Percentiles rank a stretch among this genome's conserved stretches.
Evolutionary conservation across 305 asterid species (phyloP).

Genomic region (Solanum aculeatissimum): DNA sequence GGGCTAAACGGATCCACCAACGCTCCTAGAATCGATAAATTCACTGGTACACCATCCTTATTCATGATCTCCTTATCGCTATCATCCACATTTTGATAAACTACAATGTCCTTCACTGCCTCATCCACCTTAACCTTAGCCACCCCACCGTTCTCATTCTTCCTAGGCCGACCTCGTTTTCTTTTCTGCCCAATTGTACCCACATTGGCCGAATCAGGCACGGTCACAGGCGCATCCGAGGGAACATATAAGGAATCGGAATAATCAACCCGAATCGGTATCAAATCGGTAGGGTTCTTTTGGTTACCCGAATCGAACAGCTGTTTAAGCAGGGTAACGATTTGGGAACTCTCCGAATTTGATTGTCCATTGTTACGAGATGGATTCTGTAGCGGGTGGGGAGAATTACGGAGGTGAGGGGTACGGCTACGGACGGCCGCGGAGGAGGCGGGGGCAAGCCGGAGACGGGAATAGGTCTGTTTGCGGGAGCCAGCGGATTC

Average conservation of each 20-base stretch:
- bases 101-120: constrained; percentile 10
- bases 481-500: constrained; percentile 81
- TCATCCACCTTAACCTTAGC: constrained; percentile 5
- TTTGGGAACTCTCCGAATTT: constrained; percentile 27
- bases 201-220: constrained; percentile 7
- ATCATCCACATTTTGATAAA: constrained; percentile 14
- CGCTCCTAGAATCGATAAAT: constrained; percentile 40
- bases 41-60: constrained; percentile 48
- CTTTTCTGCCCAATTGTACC: constrained; percentile 23
- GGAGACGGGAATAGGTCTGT: constrained; percentile 74
- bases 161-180: constrained; percentile 40
- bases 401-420: constrained; percentile 47
- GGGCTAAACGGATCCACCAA: constrained; percentile 46
- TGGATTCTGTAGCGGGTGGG: background rate
- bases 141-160: background rate
- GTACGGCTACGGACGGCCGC: constrained; percentile 49
- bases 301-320: constrained; percentile 30
- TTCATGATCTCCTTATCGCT: constrained; percentile 37
- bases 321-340: constrained; percentile 34
- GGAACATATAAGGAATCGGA: constrained; percentile 10
- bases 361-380: constrained; percentile 13
- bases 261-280: constrained; percentile 45
- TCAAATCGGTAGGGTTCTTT: constrained; percentile 15
- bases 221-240: background rate
- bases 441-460: constrained; percentile 57